A percentile compares a stretch with the other conserved stretches of the same genome.
phyloP scores from a whole-genome alignment of 441 rosid species.

The Brassica hybrid region DNA sequence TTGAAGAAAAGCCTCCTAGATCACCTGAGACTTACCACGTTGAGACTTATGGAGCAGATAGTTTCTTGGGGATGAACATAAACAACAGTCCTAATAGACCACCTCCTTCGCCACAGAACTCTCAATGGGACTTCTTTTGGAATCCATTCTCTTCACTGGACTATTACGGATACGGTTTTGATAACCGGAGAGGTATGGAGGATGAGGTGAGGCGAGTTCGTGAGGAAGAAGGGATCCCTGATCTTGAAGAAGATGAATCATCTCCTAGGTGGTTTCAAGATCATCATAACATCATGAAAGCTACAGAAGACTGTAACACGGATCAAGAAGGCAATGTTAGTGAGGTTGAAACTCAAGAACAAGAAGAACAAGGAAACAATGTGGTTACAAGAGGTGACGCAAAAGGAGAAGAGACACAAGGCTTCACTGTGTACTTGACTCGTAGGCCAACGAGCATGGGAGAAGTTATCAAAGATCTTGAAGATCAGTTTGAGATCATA shows the following conservation, averaged over 20 bases:
- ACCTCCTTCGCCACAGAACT: conserved; percentile 78
- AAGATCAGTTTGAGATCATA: conserved; percentile 66
- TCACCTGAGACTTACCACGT: conserved; percentile 70
- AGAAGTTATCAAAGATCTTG: conserved; percentile 86
- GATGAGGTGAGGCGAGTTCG: conserved; percentile 82
- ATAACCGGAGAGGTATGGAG: conserved; percentile 53
- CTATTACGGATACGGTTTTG: conserved; percentile 57
- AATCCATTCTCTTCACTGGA: conserved; percentile 86
- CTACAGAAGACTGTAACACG: conserved; percentile 30
- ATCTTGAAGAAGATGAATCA: conserved; percentile 73
- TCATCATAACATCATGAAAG: conserved; percentile 25
- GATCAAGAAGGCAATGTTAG: conserved; percentile 50
- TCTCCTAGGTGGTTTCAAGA: conserved; percentile 43
- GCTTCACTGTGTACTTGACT: conserved; percentile 85
- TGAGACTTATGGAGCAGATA: conserved; percentile 57
- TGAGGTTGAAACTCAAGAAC: conserved; percentile 48
- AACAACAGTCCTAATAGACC: conserved; percentile 46
- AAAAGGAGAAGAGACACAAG: conserved; percentile 69
- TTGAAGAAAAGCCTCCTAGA: conserved; percentile 71
- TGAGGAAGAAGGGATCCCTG: conserved; percentile 95
- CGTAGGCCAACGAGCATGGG: conserved; percentile 87
- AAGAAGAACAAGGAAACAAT: conserved; percentile 23
- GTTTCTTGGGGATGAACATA: conserved; percentile 53
- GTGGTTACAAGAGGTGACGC: conserved; percentile 45
- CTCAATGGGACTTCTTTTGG: conserved; percentile 96